Evolutionary conservation across 2,329 filamentous ascomycete species (phyloP), one percentile per base, ranked within the genome.

Genomic region (Xylariaceae sp.): DNA sequence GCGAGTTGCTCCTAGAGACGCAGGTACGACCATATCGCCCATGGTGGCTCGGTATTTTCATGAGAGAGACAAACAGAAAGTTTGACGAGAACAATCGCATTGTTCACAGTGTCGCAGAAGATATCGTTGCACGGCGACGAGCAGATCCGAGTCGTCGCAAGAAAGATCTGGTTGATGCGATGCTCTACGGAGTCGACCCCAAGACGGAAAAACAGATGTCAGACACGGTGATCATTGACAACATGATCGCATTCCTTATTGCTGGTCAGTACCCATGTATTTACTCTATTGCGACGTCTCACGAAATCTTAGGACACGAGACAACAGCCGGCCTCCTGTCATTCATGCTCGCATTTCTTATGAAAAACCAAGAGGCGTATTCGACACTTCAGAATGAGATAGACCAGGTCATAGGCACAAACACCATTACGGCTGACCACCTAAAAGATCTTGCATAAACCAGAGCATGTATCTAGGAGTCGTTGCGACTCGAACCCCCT

Each of bases 171-270:
- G 66, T 82, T 12, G 77, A 79, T 60, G 73, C 76, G 2, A 75
- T 83, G 73, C 62, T 83, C 18, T 66, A 76, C 28, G 76, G 76
- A 1, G 70, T 68, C 17, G 80, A 83, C 59, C 71, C 76, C 0
- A 71, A 75, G 62, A 80, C 77, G 2, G 78, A 78, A 5, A 66
- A 76, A 53, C 66, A 67, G 1, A 65, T 82, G 62, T 69, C 66
- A 1, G 73, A 78, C 48, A 68, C 73, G 6, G 71, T 66, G 0
- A 77, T 81, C 48, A 69, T 75, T 6, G 67, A 77, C 55, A 80
- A 82, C 54, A 73, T 82, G 71, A 72, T 76, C 34, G 80, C 77
- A 0, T 80, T 80, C 54, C 58, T 81, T 14, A 74, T 79, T 59
- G 76, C 75, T 31, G 75, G 45, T 47, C 13, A 74, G 75, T 69